These are phyloP conservation scores for Colletotrichum paranaense DNA, from an alignment of 2,329 filamentous ascomycete genomes.

Conservation along the genomic window DNA sequence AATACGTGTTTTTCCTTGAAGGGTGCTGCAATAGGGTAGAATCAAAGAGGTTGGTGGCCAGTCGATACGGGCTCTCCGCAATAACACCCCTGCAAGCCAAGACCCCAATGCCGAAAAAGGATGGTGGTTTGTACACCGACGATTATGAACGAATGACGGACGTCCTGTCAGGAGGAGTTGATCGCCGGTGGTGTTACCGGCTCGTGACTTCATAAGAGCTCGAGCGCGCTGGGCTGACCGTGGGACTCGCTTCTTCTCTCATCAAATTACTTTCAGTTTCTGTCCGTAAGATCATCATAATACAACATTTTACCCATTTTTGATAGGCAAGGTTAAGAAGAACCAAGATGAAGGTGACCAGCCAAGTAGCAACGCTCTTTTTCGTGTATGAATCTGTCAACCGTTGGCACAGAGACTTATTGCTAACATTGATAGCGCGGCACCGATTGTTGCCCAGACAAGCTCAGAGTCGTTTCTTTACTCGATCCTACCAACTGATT, in stretches of 20 bases:
- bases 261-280: not conserved
- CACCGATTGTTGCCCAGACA: constrained; percentile 12
- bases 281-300: not conserved
- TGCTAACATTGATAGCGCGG: not conserved
- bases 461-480: not conserved
- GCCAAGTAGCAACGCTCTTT: not conserved
- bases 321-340: not conserved
- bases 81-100: constrained; percentile 10
- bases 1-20: not conserved
- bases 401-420: no score
- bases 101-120: constrained; percentile 13
- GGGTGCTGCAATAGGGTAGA: not conserved
- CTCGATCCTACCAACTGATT: not conserved
- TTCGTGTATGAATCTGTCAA: not conserved
- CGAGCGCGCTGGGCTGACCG: not conserved
- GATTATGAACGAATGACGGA: not conserved
- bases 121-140: constrained; percentile 20
- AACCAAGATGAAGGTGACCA: not conserved
- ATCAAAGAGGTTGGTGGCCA: constrained; percentile 2
- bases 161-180: not conserved
- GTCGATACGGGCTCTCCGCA: constrained; percentile 6
- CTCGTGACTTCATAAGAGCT: not conserved
- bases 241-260: not conserved
- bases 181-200: not conserved
- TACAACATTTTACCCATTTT: not conserved